A percentile compares a stretch with the other conserved stretches of the same genome.
Evolutionary conservation across 805 yeast genomes (phyloP).

Genomic region (Suhomyces tanzawaensis): DNA sequence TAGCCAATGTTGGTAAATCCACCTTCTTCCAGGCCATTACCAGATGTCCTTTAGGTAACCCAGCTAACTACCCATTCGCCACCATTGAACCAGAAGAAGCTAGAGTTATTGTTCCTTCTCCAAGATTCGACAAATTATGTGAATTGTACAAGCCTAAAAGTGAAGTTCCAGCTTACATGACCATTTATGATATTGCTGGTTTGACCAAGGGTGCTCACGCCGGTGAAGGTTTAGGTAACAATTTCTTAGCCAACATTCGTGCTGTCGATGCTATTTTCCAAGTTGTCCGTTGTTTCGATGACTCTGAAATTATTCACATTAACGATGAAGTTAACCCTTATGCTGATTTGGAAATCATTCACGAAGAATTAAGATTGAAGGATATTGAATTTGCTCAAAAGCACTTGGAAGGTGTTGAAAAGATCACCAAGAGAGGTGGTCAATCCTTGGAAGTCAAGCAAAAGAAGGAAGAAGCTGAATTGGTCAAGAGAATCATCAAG

Average conservation of each 20-base stretch:
- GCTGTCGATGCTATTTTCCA: constrained; percentile 98
- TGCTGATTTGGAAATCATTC: constrained; percentile 89
- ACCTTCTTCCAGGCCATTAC: constrained; percentile 98
- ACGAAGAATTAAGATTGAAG: constrained; percentile 88
- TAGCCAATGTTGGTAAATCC: constrained; percentile 94
- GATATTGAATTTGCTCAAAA: constrained; percentile 93
- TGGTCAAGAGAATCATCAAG: constrained; percentile 70
- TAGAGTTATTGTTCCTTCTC: constrained; percentile 88
- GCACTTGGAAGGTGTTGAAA: constrained; percentile 72
- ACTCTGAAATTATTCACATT: constrained; percentile 95
- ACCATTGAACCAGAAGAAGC: constrained; percentile 99
- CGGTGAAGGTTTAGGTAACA: constrained; percentile 98
- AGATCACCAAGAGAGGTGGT: constrained; percentile 82
- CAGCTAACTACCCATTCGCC: constrained; percentile 98
- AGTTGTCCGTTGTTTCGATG: constrained; percentile 96
- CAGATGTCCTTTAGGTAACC: constrained; percentile 87
- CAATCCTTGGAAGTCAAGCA: constrained; percentile 86
- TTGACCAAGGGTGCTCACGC: constrained; percentile 94
- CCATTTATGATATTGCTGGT: constrained; percentile 97
- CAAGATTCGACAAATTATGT: constrained; percentile 75
- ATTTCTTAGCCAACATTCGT: constrained; percentile 92
- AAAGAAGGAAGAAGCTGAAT: constrained; percentile 79
- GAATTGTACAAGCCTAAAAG: constrained; percentile 78
- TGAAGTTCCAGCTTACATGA: constrained; percentile 87
- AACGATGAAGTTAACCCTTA: constrained; percentile 91